Conservation (phyloP, 345 rosid genomes). For the Heritiera fomes region DNA sequence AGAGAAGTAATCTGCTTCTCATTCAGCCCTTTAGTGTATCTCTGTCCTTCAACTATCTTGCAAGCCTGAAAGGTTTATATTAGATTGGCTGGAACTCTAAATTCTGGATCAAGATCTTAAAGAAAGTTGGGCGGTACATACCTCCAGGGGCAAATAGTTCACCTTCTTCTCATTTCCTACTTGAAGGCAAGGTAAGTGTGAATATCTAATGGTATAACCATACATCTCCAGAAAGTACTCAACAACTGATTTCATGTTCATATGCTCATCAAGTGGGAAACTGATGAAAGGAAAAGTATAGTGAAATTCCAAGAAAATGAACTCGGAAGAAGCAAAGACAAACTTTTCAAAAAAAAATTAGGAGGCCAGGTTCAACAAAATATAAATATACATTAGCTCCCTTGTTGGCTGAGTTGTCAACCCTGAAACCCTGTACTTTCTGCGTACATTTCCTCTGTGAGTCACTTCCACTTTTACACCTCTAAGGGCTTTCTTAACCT, state of each 20-base stretch:
- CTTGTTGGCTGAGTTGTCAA: slow-evolving; percentile 44
- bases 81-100: slow-evolving; percentile 8
- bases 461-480: slow-evolving; percentile 51
- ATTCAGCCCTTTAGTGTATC: slow-evolving; percentile 43
- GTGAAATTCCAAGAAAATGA: background rate
- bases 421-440: slow-evolving; percentile 43
- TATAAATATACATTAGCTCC: slow-evolving; percentile 32
- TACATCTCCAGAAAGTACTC: slow-evolving; percentile 45
- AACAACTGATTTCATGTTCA: slow-evolving; percentile 45
- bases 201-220: slow-evolving; percentile 32
- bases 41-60: slow-evolving; percentile 47
- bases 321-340: background rate
- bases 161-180: slow-evolving; percentile 39
- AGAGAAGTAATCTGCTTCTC: slow-evolving; percentile 44
- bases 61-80: slow-evolving; percentile 33
- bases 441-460: slow-evolving; percentile 42
- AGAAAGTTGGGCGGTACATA: background rate
- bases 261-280: slow-evolving; percentile 45
- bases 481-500: slow-evolving; percentile 49
- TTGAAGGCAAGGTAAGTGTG: slow-evolving; percentile 47
- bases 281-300: slow-evolving; percentile 22
- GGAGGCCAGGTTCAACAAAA: background rate
- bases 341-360: background rate
- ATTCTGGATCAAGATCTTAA: background rate
- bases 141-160: slow-evolving; percentile 52